These are phyloP conservation scores for Artemisia argyi DNA, from an alignment of 129 eudicot species.

Conservation along the genomic window DNA sequence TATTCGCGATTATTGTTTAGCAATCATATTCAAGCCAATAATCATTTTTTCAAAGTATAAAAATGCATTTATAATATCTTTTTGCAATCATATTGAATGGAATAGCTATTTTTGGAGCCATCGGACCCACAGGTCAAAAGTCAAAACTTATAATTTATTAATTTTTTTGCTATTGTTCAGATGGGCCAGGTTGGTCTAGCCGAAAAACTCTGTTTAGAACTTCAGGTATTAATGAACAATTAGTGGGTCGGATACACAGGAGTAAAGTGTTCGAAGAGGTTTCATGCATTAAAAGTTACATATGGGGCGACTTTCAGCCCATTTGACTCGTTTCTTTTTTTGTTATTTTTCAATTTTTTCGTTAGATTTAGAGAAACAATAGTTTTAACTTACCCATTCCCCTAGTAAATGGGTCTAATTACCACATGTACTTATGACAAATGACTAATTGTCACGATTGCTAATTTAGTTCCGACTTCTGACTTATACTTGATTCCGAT, in stretches of 20 bases:
- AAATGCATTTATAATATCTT: no score
- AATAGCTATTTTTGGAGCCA: no score
- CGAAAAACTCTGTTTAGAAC: not conserved
- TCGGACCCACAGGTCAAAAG: no score
- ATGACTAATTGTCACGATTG: not conserved
- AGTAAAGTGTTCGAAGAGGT: not conserved
- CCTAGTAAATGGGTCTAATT: not conserved
- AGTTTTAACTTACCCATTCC: not conserved
- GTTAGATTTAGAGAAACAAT: not conserved
- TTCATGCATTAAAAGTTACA: not conserved
- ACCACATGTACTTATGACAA: not conserved
- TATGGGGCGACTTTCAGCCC: not conserved
- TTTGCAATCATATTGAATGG: no score
- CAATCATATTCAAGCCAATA: no score
- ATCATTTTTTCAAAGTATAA: no score
- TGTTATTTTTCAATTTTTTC: not conserved
- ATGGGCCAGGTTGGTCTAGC: not conserved
- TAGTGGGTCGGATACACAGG: not conserved
- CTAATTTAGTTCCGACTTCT: not conserved
- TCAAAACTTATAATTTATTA: no score
- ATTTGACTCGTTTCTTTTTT: not conserved
- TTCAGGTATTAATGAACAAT: not conserved
- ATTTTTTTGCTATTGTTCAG: not conserved
- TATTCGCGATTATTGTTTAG: no score
- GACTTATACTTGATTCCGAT: not conserved